Evolutionary conservation across 1,284 basidiomycete genomes (phyloP), one percentile per base, ranked within the genome.

Genomic region (Ceratobasidium sp.): DNA sequence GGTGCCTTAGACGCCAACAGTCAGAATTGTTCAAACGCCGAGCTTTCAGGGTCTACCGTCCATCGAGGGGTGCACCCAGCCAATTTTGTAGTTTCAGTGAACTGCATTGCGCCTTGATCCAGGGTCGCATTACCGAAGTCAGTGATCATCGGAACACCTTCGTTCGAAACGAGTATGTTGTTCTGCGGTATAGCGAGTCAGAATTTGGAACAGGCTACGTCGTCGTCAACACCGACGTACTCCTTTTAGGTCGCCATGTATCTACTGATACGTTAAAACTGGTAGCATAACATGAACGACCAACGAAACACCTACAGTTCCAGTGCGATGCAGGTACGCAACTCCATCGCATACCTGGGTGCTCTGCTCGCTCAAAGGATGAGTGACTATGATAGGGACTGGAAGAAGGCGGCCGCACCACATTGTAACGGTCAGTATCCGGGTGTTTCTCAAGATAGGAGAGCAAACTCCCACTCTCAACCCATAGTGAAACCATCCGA

Each of bases 401-500:
- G 46, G 13, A 20, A 23, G 10, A 5, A 23, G 23, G 10, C 13
- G 0, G 17, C 46, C 56, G 40, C 28, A 64, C 59, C 71, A 74
- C 5, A 23, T 54, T 7, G 33, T 26, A 52, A n/a, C 44, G 71
- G 33, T 74, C 26, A n/a, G 23, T 28, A 12, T 3, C 33, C 4
- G 44, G 46, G n/a, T 65, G 44, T 9, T 23, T 46, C 6, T 20
- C n/a, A 17, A 74, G 42, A 26, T 62, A 64, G 20, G 23, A 15
- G 6, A 9, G 15, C 12, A 64, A 26, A 44, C 42, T 33, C 12
- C 71, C 71, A 33, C 65, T 64, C 26, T 73, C 57, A 10, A 64
- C 50, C 70, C 70, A 73, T 1, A 17, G 57, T 6, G 70, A 62
- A 1, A 74, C 71, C 71, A 74, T 74, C 2, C 57, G 42, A 28